Conservation (phyloP, 78 protist genomes). For the Guillardia theta region DNA sequence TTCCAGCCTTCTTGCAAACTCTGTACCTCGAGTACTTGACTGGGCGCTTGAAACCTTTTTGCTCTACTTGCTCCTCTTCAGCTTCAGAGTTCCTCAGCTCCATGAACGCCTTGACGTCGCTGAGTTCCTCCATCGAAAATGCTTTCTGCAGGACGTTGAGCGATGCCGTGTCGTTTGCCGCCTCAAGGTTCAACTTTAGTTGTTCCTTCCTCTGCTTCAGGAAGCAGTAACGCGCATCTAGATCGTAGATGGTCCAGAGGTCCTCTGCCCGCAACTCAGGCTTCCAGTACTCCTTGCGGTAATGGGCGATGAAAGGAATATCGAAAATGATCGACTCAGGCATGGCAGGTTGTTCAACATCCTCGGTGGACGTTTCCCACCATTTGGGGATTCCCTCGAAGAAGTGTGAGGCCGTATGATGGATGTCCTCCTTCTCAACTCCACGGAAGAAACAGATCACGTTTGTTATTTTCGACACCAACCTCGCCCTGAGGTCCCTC, state of each 20-base stretch:
- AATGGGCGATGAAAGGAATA: not conserved
- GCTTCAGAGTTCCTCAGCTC: not conserved
- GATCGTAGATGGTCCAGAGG: not conserved
- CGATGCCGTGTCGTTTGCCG: not conserved
- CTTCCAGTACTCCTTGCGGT: constrained; percentile 34
- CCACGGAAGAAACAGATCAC: not conserved
- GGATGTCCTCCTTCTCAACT: not conserved
- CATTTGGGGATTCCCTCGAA: no score
- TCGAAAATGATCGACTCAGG: no score
- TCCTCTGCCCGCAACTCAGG: not conserved
- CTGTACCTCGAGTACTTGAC: not conserved
- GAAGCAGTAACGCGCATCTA: not conserved
- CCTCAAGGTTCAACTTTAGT: not conserved
- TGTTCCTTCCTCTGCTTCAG: not conserved
- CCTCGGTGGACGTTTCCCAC: no score
- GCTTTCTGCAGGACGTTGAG: not conserved
- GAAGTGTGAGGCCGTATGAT: no score
- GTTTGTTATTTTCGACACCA: not conserved
- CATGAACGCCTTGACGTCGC: not conserved
- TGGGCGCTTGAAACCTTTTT: not conserved
- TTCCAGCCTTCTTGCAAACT: not conserved
- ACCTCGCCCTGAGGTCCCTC: not conserved
- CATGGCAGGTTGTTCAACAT: no score
- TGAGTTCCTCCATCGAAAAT: not conserved
- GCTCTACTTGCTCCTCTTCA: not conserved